phyloP scores from a whole-genome alignment of 116 monocot genomes.

The Dioscorea cayenensis region DNA sequence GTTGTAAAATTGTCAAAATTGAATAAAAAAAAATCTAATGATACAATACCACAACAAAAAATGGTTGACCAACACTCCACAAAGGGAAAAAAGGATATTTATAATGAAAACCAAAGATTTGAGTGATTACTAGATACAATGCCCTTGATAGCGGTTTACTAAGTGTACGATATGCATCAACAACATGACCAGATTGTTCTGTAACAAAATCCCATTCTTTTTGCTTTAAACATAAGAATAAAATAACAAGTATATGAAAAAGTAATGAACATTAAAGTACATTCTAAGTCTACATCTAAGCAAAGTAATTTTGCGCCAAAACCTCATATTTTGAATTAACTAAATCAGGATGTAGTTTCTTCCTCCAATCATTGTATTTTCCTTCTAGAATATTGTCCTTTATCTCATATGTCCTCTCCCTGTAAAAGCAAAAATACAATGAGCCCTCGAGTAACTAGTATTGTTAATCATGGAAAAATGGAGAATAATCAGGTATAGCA shows the following conservation, averaged over 20 bases:
- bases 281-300: no score
- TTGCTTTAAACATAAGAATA: slow-evolving; percentile 21
- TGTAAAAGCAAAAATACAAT: slow-evolving; percentile 1
- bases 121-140: slow-evolving; percentile 56
- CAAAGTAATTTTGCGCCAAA: neutral
- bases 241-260: neutral
- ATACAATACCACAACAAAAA: no score
- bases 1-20: no score
- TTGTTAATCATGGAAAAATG: neutral
- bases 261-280: no score
- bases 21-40: no score
- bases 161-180: slow-evolving; percentile 85
- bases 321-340: slow-evolving; percentile 95
- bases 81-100: neutral
- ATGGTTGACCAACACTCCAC: neutral
- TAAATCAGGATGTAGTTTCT: slow-evolving; percentile 95
- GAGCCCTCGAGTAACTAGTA: neutral
- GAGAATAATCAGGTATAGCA: no score
- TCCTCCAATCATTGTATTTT: slow-evolving; percentile 98
- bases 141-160: no score
- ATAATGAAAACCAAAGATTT: neutral
- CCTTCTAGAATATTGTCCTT: slow-evolving; percentile 54
- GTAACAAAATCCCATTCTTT: slow-evolving; percentile 74
- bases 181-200: slow-evolving; percentile 83
- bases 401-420: slow-evolving; percentile 46